Percentiles rank a stretch among this genome's conserved stretches.
Conservation (phyloP, 805 yeast genomes). For the Crinitomyces ghanaensis region DNA sequence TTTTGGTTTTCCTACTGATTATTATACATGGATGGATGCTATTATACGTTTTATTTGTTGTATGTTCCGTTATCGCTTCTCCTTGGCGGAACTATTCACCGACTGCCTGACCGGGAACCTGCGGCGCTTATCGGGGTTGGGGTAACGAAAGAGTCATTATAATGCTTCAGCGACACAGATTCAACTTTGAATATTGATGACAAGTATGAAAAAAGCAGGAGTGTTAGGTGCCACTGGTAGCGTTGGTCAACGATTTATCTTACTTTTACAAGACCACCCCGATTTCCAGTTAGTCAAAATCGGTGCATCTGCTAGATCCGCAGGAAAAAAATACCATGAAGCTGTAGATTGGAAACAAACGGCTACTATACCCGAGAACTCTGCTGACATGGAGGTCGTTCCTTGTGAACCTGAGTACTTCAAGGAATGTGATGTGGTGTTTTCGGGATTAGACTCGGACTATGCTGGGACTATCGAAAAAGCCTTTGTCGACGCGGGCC, state of each 20-base stretch:
- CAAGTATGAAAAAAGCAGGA: slow-evolving; percentile 35
- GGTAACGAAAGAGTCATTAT: too few species aligned
- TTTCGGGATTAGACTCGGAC: slow-evolving; percentile 89
- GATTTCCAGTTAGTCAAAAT: slow-evolving; percentile 72
- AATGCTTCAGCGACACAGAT: too few species aligned
- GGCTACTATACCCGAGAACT: slow-evolving; percentile 57
- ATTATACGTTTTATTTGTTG: too few species aligned
- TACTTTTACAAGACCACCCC: slow-evolving; percentile 77
- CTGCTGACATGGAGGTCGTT: slow-evolving; percentile 50
- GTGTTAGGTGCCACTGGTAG: slow-evolving; percentile 97
- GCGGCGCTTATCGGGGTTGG: too few species aligned
- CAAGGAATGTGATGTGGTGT: slow-evolving; percentile 84
- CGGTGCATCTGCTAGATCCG: slow-evolving; percentile 91
- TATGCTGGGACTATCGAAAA: slow-evolving; percentile 88
- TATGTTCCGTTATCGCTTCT: too few species aligned
- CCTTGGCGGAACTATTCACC: too few species aligned
- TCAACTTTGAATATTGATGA: too few species aligned
- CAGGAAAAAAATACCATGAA: slow-evolving; percentile 75
- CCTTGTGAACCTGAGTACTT: slow-evolving; percentile 72
- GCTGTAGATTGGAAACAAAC: slow-evolving; percentile 96
- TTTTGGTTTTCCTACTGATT: too few species aligned
- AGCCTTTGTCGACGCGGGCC: slow-evolving; percentile 69
- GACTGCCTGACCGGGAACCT: too few species aligned
- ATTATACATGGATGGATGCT: too few species aligned
- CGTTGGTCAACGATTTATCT: slow-evolving; percentile 92